Evolutionary conservation across 495 filamentous ascomycete genomes (phyloP), one percentile per base, ranked within the genome.

Genomic region (Penicillium atrosanguineum): DNA sequence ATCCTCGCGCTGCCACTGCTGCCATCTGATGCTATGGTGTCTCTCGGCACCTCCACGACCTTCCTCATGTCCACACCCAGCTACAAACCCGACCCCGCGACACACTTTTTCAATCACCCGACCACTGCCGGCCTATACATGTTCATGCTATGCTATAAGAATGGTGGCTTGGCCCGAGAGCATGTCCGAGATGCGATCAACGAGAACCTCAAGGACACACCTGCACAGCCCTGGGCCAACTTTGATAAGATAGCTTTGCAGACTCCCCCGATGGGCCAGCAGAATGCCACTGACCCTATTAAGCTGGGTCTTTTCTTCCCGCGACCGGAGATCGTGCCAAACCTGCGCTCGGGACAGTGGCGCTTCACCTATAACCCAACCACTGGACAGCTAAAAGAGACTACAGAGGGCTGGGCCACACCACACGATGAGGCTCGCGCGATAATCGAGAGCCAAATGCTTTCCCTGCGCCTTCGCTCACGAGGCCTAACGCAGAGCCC

Each of bases 71-170:
- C 85, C 53, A 97, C 94, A 1, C 88, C 90, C 9, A 82, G 83
- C 60, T 97, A 96, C 75, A 84, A 86, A 67, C 89, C 94, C 1
- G 88, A 96, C 61, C 88, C 90, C 1, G 82, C 87, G 16, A 90
- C 90, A 34, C 90, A 95, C 74, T 89, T 92, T 75, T 89, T 95
- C 78, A 90, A 93, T 71, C 88, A 94, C 70, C 89, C 89, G 1
- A 91, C 90, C 28, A 91, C 87, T 0, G 73, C 84, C 6, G 87
- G 87, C 4, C 77, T 93, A 39, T 90, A 90, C 73, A 91, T 98
- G 92, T 98, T 98, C 72, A 98, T 98, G 94, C 87, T 98, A 26
- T 98, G 94, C 77, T 98, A 97, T 78, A 97, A 97, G 71, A 98
- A 98, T 74, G 94, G 94, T 53, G 90, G 89, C 1, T 81, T 97